Percentiles rank a stretch among this genome's conserved stretches.
Evolutionary conservation across 1,139 yeast genomes (phyloP).

Genomic region (Hansenula anomala): DNA sequence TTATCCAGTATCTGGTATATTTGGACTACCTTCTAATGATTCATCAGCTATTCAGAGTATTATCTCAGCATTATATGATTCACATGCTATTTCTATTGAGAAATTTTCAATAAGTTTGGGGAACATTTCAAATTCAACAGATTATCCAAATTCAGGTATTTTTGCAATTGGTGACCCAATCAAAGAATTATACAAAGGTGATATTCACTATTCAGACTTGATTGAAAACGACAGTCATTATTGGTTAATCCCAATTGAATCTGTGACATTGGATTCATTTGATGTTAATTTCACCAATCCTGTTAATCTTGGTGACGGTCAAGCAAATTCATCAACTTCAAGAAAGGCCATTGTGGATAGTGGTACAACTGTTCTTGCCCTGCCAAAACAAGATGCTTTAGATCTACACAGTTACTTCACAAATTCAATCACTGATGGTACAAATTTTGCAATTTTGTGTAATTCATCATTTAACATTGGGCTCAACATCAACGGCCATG

Average conservation of each 20-base stretch:
- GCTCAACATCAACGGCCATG: conserved; percentile 37
- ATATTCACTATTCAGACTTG: conserved; percentile 37
- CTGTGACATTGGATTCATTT: conserved; percentile 31
- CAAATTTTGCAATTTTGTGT: conserved; percentile 58
- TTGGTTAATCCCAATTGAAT: conserved; percentile 48
- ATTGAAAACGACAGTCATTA: conserved; percentile 35
- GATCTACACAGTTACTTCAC: conserved; percentile 47
- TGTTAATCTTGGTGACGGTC: conserved; percentile 13
- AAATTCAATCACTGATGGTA: conserved; percentile 47
- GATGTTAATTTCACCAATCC: conserved; percentile 28
- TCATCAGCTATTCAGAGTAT: conserved; percentile 33
- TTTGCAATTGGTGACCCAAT: conserved; percentile 41
- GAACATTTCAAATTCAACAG: conserved; percentile 25
- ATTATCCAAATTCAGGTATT: conserved; percentile 32
- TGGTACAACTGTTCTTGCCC: conserved; percentile 59
- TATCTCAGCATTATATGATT: conserved; percentile 33
- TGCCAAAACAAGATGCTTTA: conserved; percentile 54
- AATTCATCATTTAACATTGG: conserved; percentile 35
- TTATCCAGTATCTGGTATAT: conserved; percentile 54
- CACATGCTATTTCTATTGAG: conserved; percentile 30
- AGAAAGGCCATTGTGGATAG: conserved; percentile 56
- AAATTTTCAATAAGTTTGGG: conserved; percentile 41
- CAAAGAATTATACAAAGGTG: conserved; percentile 36
- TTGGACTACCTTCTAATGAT: conserved; percentile 48
- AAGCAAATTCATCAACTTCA: conserved; percentile 16